Base-by-base conservation (phyloP, 1,284 basidiomycete genomes). In the Naganishia liquefaciens region DNA sequence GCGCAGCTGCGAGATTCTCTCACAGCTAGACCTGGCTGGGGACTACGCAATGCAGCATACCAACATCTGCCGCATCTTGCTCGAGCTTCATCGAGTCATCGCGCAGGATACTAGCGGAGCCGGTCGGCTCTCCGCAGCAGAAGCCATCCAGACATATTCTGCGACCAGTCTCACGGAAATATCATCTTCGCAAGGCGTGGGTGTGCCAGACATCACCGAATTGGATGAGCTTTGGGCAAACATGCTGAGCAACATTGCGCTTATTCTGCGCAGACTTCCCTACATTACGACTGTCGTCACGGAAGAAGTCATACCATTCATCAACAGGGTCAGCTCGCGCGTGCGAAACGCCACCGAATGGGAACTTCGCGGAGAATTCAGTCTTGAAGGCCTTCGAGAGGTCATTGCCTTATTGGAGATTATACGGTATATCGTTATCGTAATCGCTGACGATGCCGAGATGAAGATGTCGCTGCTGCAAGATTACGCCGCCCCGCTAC, bases 1-100 rank as follows among this genome's bases (percentile, higher is more conserved):
- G n/a, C 64, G 64, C 21, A 65, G 64, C 33, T 65, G 64, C 42
- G 64, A 65, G 23, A 65, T 65, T 2, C 10, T 65, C 2, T 60
- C 64, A 10, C 57, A 52, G 42, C 40, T 51, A 6, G 44, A 55
- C 28, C 21, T 65, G 6, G 51, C 57, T 3, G 43, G 46, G 19
- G 46, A 47, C 27, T 23, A 42, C 11, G 15, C 40, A 3, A 25
- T 28, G 21, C 54, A 53, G 19, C 64, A 60, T 30, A 40, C 39
- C 37, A 46, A 27, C 25, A 53, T 65, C 13, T 53, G 43, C 25
- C 64, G 64, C 25, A 40, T 49, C 19, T 39, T 60, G 21, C 57
- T 60, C 7, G 33, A 60, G n/a, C 50, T 65, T 9, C 64, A 65
- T 44, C 51, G 64, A 51, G 53, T 58, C 17, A n/a, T 65, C 15